Evolutionary conservation across 192 early-diverging fungal species (phyloP).

Genomic region (Haplosporangium gracile): DNA sequence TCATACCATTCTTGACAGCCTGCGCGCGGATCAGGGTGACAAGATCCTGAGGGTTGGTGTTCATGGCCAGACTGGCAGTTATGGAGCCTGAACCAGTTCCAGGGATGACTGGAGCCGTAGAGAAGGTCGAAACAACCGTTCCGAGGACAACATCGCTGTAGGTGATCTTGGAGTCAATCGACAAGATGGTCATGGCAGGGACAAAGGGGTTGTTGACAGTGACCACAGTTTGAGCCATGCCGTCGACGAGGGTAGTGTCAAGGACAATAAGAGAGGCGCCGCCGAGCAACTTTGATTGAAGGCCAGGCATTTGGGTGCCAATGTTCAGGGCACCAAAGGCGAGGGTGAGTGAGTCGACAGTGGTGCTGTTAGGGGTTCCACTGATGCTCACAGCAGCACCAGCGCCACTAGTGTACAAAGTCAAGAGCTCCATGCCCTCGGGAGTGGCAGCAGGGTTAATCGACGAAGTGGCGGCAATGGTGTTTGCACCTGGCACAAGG

Average conservation of each 20-base stretch:
- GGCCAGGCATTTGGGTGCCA: conserved; percentile 57
- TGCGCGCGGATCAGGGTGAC: conserved; percentile 53
- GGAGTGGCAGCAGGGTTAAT: conserved; percentile 57
- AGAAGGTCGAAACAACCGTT: conserved; percentile 55
- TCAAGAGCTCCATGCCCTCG: conserved; percentile 60
- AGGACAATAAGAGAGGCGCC: conserved; percentile 48
- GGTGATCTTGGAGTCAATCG: conserved; percentile 52
- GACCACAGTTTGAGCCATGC: conserved; percentile 56
- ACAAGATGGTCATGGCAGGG: conserved; percentile 57
- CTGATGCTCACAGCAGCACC: conserved; percentile 47
- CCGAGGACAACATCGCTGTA: conserved; percentile 57
- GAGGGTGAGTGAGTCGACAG: conserved; percentile 50
- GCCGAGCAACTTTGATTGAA: conserved; percentile 51
- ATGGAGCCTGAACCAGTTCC: conserved; percentile 41
- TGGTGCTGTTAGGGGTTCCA: conserved; percentile 52
- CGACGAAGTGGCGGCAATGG: conserved; percentile 52
- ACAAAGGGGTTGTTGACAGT: conserved; percentile 63
- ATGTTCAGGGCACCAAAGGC: conserved; percentile 55
- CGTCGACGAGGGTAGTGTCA: conserved; percentile 42
- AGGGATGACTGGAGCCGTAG: conserved; percentile 51
- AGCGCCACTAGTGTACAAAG: conserved; percentile 52
- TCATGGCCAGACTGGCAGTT: conserved; percentile 57
- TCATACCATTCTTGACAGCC: conserved; percentile 42
- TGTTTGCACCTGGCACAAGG: conserved; percentile 56
- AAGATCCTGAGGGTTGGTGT: conserved; percentile 59